phyloP scores from a whole-genome alignment of 83 land plant species.

The Larix sibirica region DNA sequence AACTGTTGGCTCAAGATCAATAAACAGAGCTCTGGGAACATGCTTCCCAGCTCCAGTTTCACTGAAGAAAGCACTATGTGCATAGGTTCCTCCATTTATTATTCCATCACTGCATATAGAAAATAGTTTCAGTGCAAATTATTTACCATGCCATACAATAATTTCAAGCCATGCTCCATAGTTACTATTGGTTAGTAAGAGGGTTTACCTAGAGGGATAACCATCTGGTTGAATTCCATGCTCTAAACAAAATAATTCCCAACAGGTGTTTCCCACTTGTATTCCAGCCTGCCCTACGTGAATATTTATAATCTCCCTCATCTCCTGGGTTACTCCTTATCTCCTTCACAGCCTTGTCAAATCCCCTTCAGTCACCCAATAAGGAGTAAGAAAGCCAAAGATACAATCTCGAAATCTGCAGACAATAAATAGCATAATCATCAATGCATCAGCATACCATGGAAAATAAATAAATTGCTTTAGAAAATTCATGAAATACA shows the following conservation, averaged over 20 bases:
- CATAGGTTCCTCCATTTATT: constrained; percentile 50
- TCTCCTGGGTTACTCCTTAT: not conserved
- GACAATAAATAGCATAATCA: too few species aligned
- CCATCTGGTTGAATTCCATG: constrained; percentile 38
- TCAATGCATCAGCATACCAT: too few species aligned
- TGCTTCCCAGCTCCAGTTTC: constrained; percentile 24
- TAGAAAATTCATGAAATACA: too few species aligned
- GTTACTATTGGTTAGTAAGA: not conserved
- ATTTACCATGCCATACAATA: not conserved
- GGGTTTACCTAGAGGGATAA: constrained; percentile 23
- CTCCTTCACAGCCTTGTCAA: too few species aligned
- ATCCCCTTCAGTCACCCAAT: too few species aligned
- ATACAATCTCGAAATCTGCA: too few species aligned
- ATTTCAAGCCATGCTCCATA: not conserved
- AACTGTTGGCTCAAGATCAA: constrained; percentile 33
- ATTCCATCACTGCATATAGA: constrained; percentile 31
- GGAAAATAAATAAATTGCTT: too few species aligned
- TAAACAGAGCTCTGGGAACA: constrained; percentile 25
- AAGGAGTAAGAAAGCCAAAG: too few species aligned
- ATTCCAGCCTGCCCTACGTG: constrained; percentile 44
- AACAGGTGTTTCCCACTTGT: constrained; percentile 39
- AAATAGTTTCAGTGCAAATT: not conserved
- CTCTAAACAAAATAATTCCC: constrained; percentile 36
- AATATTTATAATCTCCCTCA: constrained; percentile 44
- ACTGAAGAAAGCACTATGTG: constrained; percentile 32